Evolutionary conservation across 2,329 filamentous ascomycete species (phyloP).

Genomic region (Fusarium solani-melongenae): DNA sequence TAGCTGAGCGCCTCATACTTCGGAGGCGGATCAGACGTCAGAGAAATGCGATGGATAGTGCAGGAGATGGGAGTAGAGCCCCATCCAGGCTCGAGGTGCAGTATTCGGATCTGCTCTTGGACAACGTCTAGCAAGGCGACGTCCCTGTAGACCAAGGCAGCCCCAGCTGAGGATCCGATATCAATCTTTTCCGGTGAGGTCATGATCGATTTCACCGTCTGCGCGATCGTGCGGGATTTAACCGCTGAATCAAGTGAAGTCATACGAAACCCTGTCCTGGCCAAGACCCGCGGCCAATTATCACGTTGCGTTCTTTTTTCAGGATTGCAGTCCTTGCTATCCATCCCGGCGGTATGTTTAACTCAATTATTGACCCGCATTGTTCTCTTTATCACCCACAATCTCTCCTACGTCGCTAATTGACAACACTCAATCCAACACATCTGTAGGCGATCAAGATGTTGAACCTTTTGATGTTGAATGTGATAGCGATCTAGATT

Average conservation of each 20-base stretch:
- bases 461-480: background rate
- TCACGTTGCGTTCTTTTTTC: background rate
- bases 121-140: background rate
- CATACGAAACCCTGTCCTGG: background rate
- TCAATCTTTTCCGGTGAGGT: background rate
- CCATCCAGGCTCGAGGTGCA: background rate
- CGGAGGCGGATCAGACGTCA: background rate
- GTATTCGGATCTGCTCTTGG: background rate
- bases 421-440: background rate
- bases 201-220: background rate
- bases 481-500: background rate
- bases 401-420: background rate
- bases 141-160: background rate
- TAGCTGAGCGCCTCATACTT: background rate
- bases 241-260: background rate
- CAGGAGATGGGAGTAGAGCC: background rate
- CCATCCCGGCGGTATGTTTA: background rate
- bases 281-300: background rate
- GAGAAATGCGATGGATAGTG: background rate
- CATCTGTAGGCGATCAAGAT: rapidly evolving
- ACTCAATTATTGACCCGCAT: background rate
- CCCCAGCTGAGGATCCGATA: background rate
- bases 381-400: background rate
- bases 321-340: background rate
- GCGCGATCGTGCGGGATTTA: background rate